Evolutionary conservation across 176 grass and related monocot genomes (phyloP).

Genomic region (Leersia perrieri): DNA sequence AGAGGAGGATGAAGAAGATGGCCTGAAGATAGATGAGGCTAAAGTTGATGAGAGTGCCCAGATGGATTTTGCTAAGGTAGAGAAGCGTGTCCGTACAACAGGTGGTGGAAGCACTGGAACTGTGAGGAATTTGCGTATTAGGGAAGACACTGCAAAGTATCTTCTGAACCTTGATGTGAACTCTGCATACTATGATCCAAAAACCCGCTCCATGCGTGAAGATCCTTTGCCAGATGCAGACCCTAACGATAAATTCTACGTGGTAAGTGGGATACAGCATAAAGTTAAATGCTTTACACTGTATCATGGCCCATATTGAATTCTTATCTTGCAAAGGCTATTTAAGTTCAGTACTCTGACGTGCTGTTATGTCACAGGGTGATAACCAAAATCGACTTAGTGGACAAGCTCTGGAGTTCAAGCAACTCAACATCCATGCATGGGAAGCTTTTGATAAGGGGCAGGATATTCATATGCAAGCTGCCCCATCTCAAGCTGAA

Average conservation of each 20-base stretch:
- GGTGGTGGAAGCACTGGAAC: constrained; percentile 98
- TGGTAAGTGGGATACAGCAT: constrained; percentile 36
- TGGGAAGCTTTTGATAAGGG: constrained; percentile 98
- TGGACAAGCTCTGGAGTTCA: constrained; percentile 94
- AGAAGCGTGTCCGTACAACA: constrained; percentile 93
- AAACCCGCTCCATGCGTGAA: constrained; percentile 95
- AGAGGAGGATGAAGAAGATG: constrained; percentile 86
- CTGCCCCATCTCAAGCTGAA: constrained; percentile 93
- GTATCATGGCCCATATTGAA: not conserved
- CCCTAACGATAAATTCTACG: constrained; percentile 98
- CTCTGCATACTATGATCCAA: constrained; percentile 97
- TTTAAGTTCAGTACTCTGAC: constrained; percentile 17
- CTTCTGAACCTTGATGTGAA: constrained; percentile 93
- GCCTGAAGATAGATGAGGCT: constrained; percentile 84
- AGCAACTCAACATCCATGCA: constrained; percentile 81
- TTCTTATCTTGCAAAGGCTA: not conserved
- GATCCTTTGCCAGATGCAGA: constrained; percentile 89
- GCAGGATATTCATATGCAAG: constrained; percentile 97
- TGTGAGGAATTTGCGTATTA: constrained; percentile 96
- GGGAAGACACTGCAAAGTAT: constrained; percentile 96
- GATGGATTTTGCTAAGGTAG: constrained; percentile 98
- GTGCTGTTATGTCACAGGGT: constrained; percentile 51
- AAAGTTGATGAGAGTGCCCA: constrained; percentile 96
- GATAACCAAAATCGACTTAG: constrained; percentile 93
- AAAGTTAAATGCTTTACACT: not conserved